Conservation (phyloP, 2,329 filamentous ascomycete species). For the Lasiodiplodia hormozganensis region DNA sequence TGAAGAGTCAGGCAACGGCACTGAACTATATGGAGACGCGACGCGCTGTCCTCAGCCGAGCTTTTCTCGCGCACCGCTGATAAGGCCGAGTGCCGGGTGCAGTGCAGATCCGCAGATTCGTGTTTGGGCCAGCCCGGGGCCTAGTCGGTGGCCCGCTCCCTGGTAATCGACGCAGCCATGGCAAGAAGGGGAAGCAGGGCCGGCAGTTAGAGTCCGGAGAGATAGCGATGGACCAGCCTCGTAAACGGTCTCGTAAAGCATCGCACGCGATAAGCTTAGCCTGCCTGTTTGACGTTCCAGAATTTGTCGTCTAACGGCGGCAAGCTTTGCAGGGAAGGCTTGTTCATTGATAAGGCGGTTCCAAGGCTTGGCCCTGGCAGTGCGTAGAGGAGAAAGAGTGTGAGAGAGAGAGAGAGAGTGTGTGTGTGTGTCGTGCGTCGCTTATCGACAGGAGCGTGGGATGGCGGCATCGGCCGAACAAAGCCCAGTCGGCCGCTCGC, state of each 20-base stretch:
- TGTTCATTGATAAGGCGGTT: background rate
- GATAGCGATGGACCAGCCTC: conserved; percentile 25
- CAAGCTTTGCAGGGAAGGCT: conserved; percentile 26
- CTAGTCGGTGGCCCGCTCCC: background rate
- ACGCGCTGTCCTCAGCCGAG: conserved; percentile 9
- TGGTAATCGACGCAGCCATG: background rate
- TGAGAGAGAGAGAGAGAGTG: too few relatives aligned
- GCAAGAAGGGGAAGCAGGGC: conserved; percentile 15
- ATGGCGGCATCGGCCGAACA: conserved; percentile 13
- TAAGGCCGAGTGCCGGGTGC: conserved; percentile 25
- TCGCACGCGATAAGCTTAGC: conserved; percentile 14
- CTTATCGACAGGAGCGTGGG: conserved; percentile 10
- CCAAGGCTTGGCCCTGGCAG: background rate
- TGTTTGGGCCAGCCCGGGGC: conserved; percentile 19
- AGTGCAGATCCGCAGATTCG: conserved; percentile 22
- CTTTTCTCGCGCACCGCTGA: conserved; percentile 21
- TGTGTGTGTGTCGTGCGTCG: conserved; percentile 5
- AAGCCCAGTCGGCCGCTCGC: background rate
- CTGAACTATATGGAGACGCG: background rate
- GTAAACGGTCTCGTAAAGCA: background rate
- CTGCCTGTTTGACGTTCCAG: conserved; percentile 5
- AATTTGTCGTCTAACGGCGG: conserved; percentile 18
- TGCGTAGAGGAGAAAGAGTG: background rate
- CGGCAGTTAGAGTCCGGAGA: conserved; percentile 20
- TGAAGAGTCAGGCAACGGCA: conserved; percentile 3